phyloP scores from a whole-genome alignment of 2,329 filamentous ascomycete species.

The Macrophomina tecta region DNA sequence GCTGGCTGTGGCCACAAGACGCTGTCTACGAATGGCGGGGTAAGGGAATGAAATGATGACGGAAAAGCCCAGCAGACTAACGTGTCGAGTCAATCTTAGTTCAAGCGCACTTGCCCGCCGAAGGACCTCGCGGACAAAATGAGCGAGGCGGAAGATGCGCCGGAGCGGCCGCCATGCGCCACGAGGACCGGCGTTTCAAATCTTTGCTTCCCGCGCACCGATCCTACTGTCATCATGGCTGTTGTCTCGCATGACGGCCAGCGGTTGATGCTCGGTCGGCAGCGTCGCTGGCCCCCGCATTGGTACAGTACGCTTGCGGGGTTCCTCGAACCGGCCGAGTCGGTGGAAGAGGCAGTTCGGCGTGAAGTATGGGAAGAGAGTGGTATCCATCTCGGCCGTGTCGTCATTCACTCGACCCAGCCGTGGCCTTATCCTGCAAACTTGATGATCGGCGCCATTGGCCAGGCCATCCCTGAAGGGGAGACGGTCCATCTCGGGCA shows the following conservation, averaged over 20 bases:
- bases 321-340: slow-evolving; percentile 59
- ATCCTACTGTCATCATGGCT: slow-evolving; percentile 94
- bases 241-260: slow-evolving; percentile 81
- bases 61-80: no score
- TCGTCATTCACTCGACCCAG: slow-evolving; percentile 59
- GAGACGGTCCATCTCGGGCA: slow-evolving; percentile 84
- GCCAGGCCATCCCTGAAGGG: slow-evolving; percentile 76
- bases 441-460: slow-evolving; percentile 71
- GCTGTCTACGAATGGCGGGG: slow-evolving; percentile 74
- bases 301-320: slow-evolving; percentile 85
- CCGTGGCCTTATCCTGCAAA: slow-evolving; percentile 62
- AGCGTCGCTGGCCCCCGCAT: slow-evolving; percentile 79
- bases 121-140: slow-evolving; percentile 64
- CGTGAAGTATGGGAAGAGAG: slow-evolving; percentile 59
- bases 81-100: slow-evolving; percentile 39
- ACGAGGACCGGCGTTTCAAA: slow-evolving; percentile 89
- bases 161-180: slow-evolving; percentile 72
- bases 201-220: slow-evolving; percentile 87
- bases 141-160: slow-evolving; percentile 45
- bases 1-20: slow-evolving; percentile 85
- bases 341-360: slow-evolving; percentile 58
- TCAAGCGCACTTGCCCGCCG: slow-evolving; percentile 79
- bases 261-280: slow-evolving; percentile 80
- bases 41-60: no score
- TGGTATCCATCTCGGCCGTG: slow-evolving; percentile 55